Percentiles rank a stretch among this genome's conserved stretches.
These are phyloP conservation scores for Backusella psychrophila DNA, from an alignment of 192 early-diverging fungal genomes.

Conservation along the genomic window DNA sequence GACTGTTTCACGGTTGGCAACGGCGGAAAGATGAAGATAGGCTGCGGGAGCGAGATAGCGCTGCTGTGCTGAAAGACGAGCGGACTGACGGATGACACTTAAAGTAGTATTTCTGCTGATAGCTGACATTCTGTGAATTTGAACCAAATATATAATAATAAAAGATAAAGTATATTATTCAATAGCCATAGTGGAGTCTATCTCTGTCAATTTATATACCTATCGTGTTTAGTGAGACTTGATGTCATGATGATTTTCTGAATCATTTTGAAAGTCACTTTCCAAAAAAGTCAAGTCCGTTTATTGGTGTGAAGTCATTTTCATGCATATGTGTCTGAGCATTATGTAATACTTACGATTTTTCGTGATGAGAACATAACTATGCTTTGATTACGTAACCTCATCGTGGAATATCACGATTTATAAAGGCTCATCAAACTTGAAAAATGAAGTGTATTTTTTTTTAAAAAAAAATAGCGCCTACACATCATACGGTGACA, in stretches of 20 bases:
- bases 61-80: neutral
- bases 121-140: neutral
- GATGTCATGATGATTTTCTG: conserved; percentile 1
- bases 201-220: neutral
- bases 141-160: neutral
- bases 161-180: neutral
- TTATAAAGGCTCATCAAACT: too few species aligned
- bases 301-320: neutral
- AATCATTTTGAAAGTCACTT: neutral
- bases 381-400: neutral
- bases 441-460: too few species aligned
- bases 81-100: neutral
- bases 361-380: neutral
- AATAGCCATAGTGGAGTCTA: neutral
- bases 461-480: too few species aligned
- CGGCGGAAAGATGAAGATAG: neutral
- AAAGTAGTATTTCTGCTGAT: neutral
- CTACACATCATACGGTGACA: too few species aligned
- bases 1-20: neutral
- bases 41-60: neutral
- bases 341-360: neutral
- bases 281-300: neutral
- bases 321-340: neutral
- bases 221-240: neutral
- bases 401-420: too few species aligned